Evolutionary conservation across 306 rosid species (phyloP), one percentile per base, ranked within the genome.

Genomic region (Vigna unguiculata): DNA sequence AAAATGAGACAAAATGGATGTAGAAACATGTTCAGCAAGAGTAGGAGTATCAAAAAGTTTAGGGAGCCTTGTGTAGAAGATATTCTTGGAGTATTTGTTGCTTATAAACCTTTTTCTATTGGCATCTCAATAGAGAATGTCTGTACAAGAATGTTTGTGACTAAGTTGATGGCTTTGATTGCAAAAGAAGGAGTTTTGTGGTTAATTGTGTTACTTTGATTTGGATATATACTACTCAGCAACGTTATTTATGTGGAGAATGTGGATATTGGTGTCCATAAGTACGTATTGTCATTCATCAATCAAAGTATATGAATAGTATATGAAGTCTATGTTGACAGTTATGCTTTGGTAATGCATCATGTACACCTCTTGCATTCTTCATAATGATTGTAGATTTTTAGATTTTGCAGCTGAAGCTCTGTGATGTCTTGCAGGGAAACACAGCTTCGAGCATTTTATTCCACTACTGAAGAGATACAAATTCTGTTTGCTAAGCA

Each of bases 391-490:
- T 51, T 24, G 62, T 65, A 69, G 67, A 60, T 68, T 54, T 58
- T 48, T 57, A 62, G 79, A 80, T 80, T 62, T 77, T 57, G 76
- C 74, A 20, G 43, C 79, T 80, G 84, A 80, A 76, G 63, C 76
- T 80, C 79, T 78, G 49, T 80, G 72, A 54, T 85, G 76, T 47
- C 58, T 48, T 81, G 84, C 86, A 94, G 98, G 84, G 98, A 94
- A 85, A 88, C 96, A 38, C 97, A 94, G 77, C 88, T 94, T 49
- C 83, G 98, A 47, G 85, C 98, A 72, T 94, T 94, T 86, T 94
- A 94, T 86, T 94, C 98, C 74, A 94, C 96, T 25, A 92, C 98
- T 6, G 98, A 90, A 83, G 97, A 89, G 91, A 94, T 94, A 72
- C 93, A 93, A 28, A 69, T 52, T 51, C 75, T 92, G 61, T 92